These are phyloP conservation scores for Beauveria pseudobassiana DNA, from an alignment of 2,329 filamentous ascomycete species.

Conservation along the genomic window DNA sequence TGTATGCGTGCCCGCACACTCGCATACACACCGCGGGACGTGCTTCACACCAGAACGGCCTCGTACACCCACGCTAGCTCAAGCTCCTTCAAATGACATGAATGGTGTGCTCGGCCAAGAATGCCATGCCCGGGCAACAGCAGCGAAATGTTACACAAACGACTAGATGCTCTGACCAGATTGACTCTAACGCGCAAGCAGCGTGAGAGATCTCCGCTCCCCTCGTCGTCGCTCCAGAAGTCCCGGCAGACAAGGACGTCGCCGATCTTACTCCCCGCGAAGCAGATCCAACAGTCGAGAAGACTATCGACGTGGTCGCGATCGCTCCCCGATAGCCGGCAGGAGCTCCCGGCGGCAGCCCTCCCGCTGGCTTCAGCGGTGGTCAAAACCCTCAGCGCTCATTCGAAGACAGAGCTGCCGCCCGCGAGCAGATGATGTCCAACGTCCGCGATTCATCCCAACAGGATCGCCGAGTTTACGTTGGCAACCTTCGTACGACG, in stretches of 20 bases:
- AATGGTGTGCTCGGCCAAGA: background rate
- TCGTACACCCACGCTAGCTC: background rate
- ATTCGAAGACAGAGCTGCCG: constrained; percentile 74
- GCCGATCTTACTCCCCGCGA: constrained; percentile 72
- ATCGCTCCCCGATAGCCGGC: constrained; percentile 79
- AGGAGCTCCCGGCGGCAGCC: constrained; percentile 62
- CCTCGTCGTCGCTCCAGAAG: constrained; percentile 80
- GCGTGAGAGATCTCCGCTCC: constrained; percentile 79
- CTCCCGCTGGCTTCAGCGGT: constrained; percentile 57
- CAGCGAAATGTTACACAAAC: constrained; percentile 24
- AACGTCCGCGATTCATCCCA: constrained; percentile 90
- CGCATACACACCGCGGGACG: background rate
- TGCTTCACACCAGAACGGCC: background rate
- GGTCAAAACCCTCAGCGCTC: constrained; percentile 58
- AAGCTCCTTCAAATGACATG: background rate
- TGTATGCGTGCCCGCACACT: background rate
- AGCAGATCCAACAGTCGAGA: constrained; percentile 69
- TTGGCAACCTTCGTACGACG: constrained; percentile 99
- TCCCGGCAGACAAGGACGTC: constrained; percentile 60
- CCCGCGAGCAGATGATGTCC: constrained; percentile 94
- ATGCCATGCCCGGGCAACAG: background rate
- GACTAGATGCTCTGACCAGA: constrained; percentile 6
- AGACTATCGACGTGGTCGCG: constrained; percentile 67
- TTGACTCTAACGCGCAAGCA: constrained; percentile 34
- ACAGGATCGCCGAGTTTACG: constrained; percentile 98